These are phyloP conservation scores for Kwoniella botswanensis DNA, from an alignment of 768 basidiomycete species.

Conservation along the genomic window DNA sequence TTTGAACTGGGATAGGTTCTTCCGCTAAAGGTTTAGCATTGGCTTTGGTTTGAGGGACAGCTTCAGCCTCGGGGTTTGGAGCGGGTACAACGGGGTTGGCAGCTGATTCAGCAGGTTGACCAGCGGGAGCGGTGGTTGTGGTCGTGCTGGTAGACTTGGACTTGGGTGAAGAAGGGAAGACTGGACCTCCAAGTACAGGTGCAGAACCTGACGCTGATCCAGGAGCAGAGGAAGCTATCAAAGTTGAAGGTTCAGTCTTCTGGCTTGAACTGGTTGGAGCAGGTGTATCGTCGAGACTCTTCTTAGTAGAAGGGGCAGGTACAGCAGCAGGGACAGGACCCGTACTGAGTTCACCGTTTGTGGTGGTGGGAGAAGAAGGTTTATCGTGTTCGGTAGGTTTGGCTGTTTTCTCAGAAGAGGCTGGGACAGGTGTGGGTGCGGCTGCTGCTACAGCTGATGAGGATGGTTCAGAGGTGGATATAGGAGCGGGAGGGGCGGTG, in stretches of 20 bases:
- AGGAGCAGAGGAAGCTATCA: slow-evolving; percentile 47
- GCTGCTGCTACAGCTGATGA: not conserved
- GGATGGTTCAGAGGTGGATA: not conserved
- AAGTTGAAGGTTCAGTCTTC: slow-evolving; percentile 36
- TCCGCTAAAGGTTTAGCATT: slow-evolving; percentile 21
- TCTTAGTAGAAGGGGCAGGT: slow-evolving; percentile 10
- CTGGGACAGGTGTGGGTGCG: slow-evolving; percentile 11
- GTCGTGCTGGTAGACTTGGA: slow-evolving; percentile 12
- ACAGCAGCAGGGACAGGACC: slow-evolving; percentile 3
- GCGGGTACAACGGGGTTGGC: slow-evolving; percentile 23
- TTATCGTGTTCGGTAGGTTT: slow-evolving; percentile 25
- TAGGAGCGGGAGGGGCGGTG: slow-evolving; percentile 52
- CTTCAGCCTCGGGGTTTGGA: slow-evolving; percentile 7
- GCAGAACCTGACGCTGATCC: slow-evolving; percentile 11
- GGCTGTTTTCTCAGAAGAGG: slow-evolving; percentile 25
- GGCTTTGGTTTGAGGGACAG: slow-evolving; percentile 13
- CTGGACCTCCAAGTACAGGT: slow-evolving; percentile 18
- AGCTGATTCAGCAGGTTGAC: slow-evolving; percentile 7
- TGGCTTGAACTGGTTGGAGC: slow-evolving; percentile 20
- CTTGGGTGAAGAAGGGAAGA: slow-evolving; percentile 10
- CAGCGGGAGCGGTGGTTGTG: slow-evolving; percentile 19
- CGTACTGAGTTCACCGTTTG: slow-evolving; percentile 10
- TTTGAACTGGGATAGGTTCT: slow-evolving; percentile 32
- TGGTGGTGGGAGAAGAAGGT: slow-evolving; percentile 21
- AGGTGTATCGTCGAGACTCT: slow-evolving; percentile 29